Conservation (phyloP, 768 basidiomycete species). For the Leucosporidium creatinivorum region DNA sequence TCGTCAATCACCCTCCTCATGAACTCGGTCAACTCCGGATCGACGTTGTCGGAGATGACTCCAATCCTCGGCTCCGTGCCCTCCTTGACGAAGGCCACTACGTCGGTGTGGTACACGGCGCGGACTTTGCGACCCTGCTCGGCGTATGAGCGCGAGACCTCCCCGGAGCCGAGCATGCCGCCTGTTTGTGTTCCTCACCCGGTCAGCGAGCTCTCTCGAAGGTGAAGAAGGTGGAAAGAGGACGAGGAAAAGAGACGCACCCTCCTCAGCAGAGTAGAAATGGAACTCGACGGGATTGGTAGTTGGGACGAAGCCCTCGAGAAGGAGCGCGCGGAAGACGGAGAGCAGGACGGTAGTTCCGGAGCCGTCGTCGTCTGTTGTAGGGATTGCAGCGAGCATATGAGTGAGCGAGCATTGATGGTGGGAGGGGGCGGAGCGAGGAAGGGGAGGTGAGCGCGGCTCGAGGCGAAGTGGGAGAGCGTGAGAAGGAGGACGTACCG, state of each 20-base stretch:
- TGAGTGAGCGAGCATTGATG: background rate
- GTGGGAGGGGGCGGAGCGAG: background rate
- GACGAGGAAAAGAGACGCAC: constrained; percentile 36
- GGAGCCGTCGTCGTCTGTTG: constrained; percentile 45
- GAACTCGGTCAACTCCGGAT: constrained; percentile 30
- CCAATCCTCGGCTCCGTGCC: constrained; percentile 36
- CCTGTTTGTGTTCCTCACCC: background rate
- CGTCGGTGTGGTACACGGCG: constrained; percentile 32
- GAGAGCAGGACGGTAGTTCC: constrained; percentile 42
- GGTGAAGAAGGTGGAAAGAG: background rate
- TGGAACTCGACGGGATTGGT: constrained; percentile 43
- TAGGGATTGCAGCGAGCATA: background rate
- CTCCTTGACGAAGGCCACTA: constrained; percentile 41
- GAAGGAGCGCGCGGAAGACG: constrained; percentile 40
- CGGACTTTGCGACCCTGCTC: background rate
- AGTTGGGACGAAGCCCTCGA: constrained; percentile 39
- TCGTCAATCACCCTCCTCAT: constrained; percentile 32
- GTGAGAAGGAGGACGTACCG: background rate
- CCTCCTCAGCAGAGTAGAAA: constrained; percentile 46
- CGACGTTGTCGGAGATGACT: constrained; percentile 36
- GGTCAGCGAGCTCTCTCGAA: too few species aligned
- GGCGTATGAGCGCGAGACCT: background rate
- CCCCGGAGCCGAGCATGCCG: background rate
- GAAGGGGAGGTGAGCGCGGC: background rate
- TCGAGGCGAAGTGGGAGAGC: background rate